Evolutionary conservation across 805 yeast genomes (phyloP), one percentile per base, ranked within the genome.

Genomic region (Schizosaccharomyces octosporus): DNA sequence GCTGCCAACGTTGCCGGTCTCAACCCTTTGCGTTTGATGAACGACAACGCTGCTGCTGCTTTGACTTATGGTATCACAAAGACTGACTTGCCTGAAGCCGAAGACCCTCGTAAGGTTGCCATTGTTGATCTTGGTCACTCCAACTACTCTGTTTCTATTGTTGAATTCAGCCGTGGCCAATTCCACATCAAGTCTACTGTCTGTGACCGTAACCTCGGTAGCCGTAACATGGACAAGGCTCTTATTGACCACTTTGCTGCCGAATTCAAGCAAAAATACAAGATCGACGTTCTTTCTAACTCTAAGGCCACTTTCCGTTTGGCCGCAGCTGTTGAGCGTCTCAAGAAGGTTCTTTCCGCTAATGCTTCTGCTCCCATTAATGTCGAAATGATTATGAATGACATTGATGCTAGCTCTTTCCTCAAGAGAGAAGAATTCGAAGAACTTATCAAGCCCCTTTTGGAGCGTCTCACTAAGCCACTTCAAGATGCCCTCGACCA

Each of bases 51-150:
- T 63, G 97, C 98, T 64, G 98, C 98, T 64, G 97, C 97, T 69
- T 95, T 93, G 66, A 94, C 97, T 68, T 94, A 93, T 78, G 98
- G 98, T 79, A 96, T 93, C 64, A 93, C 93, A 84, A 89, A 93
- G 81, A 80, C 85, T 66, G 97, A 90, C 71, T 79, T 93, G 69
- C 96, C 97, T 69, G 97, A 88, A 74, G 95, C 87, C 69, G 85
- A 84, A 73, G 61, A 62, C 29, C 84, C 89, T 70, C 83, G 85
- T 77, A 84, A 80, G 70, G 85, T 93, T 68, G 97, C 95, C 60
- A 86, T 93, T 69, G 83, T 93, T 64, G 99, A 93, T 74, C 86
- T 94, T 74, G 99, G 99, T 68, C 95, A 93, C 79, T 87, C 97
- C 55, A 81, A 95, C 60, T 90, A 81, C 79, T 86, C 93, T 66